A percentile compares a stretch with the other conserved stretches of the same genome.
Conservation (phyloP, 2,329 filamentous ascomycete species). For the Claviceps sp. region DNA sequence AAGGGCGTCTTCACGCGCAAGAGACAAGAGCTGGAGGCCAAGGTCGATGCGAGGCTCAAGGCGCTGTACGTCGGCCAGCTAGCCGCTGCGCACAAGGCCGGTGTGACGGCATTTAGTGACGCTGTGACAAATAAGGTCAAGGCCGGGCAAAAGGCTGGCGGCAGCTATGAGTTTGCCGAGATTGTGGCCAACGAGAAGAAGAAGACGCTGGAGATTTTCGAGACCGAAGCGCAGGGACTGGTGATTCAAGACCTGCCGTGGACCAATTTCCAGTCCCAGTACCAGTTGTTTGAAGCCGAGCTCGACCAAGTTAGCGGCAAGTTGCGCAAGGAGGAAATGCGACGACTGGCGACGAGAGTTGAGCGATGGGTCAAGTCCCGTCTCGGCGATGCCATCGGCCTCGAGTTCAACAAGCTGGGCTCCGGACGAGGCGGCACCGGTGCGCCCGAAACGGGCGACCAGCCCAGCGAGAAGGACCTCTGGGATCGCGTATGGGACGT, state of each 20-base stretch:
- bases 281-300: slow-evolving; percentile 73
- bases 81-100: slow-evolving; percentile 75
- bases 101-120: slow-evolving; percentile 72
- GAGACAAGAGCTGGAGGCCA: slow-evolving; percentile 67
- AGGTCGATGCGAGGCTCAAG: slow-evolving; percentile 82
- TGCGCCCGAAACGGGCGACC: slow-evolving; percentile 65
- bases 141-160: slow-evolving; percentile 80
- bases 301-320: slow-evolving; percentile 76
- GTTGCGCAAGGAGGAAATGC: slow-evolving; percentile 90
- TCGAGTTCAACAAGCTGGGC: slow-evolving; percentile 93
- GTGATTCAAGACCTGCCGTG: slow-evolving; percentile 69
- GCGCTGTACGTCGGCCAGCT: slow-evolving; percentile 80
- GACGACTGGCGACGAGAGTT: slow-evolving; percentile 75
- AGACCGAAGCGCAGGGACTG: slow-evolving; percentile 59
- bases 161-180: slow-evolving; percentile 84
- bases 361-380: slow-evolving; percentile 89
- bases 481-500: slow-evolving; percentile 93
- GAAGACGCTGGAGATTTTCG: slow-evolving; percentile 61
- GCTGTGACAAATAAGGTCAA: slow-evolving; percentile 82
- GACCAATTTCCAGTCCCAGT: slow-evolving; percentile 76
- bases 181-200: slow-evolving; percentile 78
- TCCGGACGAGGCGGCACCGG: slow-evolving; percentile 74
- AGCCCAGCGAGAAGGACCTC: slow-evolving; percentile 69
- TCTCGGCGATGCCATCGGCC: slow-evolving; percentile 71
- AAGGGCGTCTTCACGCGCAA: slow-evolving; percentile 89